Conservation (phyloP, 2,329 filamentous ascomycete genomes). For the Dothiorella sarmentorum region DNA sequence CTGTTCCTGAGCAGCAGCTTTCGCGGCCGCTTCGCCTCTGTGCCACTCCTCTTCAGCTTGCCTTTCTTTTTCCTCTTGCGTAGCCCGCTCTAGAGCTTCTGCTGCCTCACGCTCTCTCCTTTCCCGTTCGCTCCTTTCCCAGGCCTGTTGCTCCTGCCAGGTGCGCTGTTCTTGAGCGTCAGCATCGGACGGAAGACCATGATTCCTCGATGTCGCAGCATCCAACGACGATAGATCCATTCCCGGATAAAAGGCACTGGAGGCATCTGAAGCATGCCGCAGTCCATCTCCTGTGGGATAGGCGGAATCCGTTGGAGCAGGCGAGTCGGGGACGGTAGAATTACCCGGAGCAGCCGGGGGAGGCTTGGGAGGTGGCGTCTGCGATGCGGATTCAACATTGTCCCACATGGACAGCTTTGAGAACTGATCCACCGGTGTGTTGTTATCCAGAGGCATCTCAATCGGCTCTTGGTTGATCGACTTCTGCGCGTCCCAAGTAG, state of each 20-base stretch:
- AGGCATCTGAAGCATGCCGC: conserved; percentile 25
- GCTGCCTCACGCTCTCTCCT: conserved; percentile 25
- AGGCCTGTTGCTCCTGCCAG: conserved; percentile 34
- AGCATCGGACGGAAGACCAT: conserved; percentile 23
- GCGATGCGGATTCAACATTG: conserved; percentile 17
- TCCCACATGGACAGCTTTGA: conserved; percentile 36
- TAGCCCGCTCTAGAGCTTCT: conserved; percentile 23
- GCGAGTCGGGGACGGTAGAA: neutral
- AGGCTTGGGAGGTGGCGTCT: conserved; percentile 17
- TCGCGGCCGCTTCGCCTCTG: conserved; percentile 21
- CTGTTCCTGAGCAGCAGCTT: conserved; percentile 19
- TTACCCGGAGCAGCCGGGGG: neutral
- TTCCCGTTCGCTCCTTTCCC: conserved; percentile 28
- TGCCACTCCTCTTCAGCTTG: conserved; percentile 29
- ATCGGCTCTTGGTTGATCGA: conserved; percentile 33
- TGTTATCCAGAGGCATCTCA: conserved; percentile 41
- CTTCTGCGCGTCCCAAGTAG: conserved; percentile 36
- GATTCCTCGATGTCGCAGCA: conserved; percentile 26
- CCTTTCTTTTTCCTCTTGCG: conserved; percentile 26
- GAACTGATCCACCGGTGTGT: conserved; percentile 41
- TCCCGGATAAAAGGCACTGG: conserved; percentile 30
- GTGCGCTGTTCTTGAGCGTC: conserved; percentile 21
- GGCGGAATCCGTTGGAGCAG: neutral
- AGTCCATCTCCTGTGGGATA: conserved; percentile 21
- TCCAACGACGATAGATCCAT: conserved; percentile 30